Evolutionary conservation across 2,329 filamentous ascomycete genomes (phyloP), one percentile per base, ranked within the genome.

Genomic region (Verruconis gallopava): DNA sequence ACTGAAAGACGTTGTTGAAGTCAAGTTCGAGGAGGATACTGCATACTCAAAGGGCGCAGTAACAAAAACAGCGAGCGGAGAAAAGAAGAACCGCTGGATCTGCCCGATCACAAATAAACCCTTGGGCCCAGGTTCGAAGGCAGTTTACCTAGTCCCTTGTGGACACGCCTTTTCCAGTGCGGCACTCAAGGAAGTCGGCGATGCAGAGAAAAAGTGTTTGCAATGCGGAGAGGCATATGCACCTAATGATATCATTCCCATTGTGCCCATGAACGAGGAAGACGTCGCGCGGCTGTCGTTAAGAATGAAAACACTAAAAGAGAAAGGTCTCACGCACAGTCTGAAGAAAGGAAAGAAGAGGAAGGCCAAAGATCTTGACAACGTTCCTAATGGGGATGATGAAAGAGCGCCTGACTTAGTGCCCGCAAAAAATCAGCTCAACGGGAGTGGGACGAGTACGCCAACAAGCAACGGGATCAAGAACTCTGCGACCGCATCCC

Each of bases 141-240:
- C 85, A 1, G 85, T 93, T 1, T 98, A 96, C 53, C 54, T 98
- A 2, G 84, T 96, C 3, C 91, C 91, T 0, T 98, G 91, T 54
- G 93, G 91, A 0, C 93, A 98, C 66, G 88, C 85, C 1, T 96
- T 96, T 61, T 80, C 85, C 1, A 86, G 93, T 47, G 77, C 78
- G 41, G 85, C 86, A 5, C 79, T 96, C 49, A 82, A 79, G 50
- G 83, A 91, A 60, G 76, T 93, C n/a, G 68, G 69, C 18, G 71
- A 65, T 2, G 79, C 82, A 48, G n/a, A n/a, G n/a, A n/a, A n/a
- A n/a, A 68, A 65, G 48, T 80, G 76, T 50, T 55, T 76, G 47
- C 63, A 71, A 63, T 98, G 91, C 61, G 84, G 81, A 49, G 76
- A 79, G 44, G 53, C 70, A 0, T 95, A 91, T 54, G 73, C 74